phyloP scores from a whole-genome alignment of 768 basidiomycete species.

The Sporobolomyces phaffii region DNA sequence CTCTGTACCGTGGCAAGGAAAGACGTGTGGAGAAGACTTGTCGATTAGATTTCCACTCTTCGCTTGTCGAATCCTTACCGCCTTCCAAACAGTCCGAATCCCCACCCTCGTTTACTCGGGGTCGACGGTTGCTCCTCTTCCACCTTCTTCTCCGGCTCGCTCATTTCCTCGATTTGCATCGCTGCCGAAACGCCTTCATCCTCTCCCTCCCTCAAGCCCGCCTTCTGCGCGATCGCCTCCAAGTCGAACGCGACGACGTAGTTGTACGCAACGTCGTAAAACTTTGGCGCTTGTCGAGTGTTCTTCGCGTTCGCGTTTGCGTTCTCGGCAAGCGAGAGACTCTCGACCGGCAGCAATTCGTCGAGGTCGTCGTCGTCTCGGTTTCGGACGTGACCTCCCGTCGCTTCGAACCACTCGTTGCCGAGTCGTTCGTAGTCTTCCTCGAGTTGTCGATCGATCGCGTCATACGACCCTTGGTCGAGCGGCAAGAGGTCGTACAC shows the following conservation, averaged over 20 bases:
- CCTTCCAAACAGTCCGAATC: constrained; percentile 19
- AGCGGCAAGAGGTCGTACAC: constrained; percentile 54
- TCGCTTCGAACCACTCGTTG: constrained; percentile 47
- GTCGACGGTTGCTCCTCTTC: background rate
- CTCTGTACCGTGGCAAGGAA: too few relatives aligned
- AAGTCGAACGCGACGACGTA: constrained; percentile 61
- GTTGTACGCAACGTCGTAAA: constrained; percentile 91
- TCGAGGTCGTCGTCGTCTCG: background rate
- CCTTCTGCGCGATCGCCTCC: constrained; percentile 31
- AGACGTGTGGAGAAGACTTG: too few relatives aligned
- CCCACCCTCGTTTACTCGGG: constrained; percentile 23
- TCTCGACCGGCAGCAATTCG: constrained; percentile 7
- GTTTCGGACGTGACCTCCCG: constrained; percentile 20
- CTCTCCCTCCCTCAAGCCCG: constrained; percentile 9
- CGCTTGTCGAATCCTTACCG: background rate
- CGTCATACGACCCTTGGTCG: constrained; percentile 49
- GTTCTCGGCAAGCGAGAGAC: constrained; percentile 46
- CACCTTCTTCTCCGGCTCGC: background rate
- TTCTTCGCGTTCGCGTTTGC: constrained; percentile 56
- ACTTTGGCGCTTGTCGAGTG: constrained; percentile 86
- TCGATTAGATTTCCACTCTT: background rate
- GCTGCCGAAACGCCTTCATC: background rate
- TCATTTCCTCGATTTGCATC: background rate
- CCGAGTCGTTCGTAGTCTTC: constrained; percentile 56
- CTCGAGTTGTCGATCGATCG: constrained; percentile 55